These are phyloP conservation scores for Lentithecium fluviatile DNA, from an alignment of 495 filamentous ascomycete genomes.

Conservation along the genomic window DNA sequence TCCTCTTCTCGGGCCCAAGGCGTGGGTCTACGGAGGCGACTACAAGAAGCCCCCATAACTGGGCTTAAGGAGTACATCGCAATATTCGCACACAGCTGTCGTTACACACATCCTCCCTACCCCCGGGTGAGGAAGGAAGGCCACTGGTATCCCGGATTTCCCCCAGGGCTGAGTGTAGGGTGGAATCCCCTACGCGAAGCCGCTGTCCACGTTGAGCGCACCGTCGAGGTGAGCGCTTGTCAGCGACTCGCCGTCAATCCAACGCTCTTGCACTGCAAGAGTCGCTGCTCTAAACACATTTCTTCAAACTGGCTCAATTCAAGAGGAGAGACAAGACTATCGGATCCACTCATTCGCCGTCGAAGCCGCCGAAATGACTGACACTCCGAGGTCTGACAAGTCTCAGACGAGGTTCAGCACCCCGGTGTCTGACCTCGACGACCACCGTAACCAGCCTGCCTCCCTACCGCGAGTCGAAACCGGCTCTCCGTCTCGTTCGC, in stretches of 20 bases:
- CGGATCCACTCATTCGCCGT: conserved; percentile 12
- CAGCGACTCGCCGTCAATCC: conserved; percentile 41
- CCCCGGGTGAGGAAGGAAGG: conserved; percentile 7
- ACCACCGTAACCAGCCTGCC: conserved; percentile 78
- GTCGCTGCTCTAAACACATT: background rate
- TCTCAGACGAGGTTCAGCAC: conserved; percentile 65
- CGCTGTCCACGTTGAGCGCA: conserved; percentile 39
- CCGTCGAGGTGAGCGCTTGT: conserved; percentile 42
- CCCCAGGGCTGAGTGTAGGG: conserved; percentile 49
- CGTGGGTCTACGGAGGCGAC: conserved; percentile 91
- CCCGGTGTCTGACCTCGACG: conserved; percentile 85
- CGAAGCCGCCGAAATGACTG: conserved; percentile 42
- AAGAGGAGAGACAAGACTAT: background rate
- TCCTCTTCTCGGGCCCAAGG: conserved; percentile 88
- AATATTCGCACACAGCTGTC: conserved; percentile 6
- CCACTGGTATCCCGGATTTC: background rate
- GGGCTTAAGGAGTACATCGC: conserved; percentile 43
- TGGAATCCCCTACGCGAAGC: conserved; percentile 47
- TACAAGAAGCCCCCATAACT: conserved; percentile 98
- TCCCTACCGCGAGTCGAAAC: conserved; percentile 62
- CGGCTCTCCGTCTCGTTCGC: conserved; percentile 41
- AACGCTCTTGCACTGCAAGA: conserved; percentile 36
- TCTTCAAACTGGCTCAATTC: conserved; percentile 27
- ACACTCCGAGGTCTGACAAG: conserved; percentile 61
- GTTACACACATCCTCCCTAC: background rate